Evolutionary conservation across 352 stramenopile genomes (phyloP), one percentile per base, ranked within the genome.

Genomic region (Phytophthora hybrid): DNA sequence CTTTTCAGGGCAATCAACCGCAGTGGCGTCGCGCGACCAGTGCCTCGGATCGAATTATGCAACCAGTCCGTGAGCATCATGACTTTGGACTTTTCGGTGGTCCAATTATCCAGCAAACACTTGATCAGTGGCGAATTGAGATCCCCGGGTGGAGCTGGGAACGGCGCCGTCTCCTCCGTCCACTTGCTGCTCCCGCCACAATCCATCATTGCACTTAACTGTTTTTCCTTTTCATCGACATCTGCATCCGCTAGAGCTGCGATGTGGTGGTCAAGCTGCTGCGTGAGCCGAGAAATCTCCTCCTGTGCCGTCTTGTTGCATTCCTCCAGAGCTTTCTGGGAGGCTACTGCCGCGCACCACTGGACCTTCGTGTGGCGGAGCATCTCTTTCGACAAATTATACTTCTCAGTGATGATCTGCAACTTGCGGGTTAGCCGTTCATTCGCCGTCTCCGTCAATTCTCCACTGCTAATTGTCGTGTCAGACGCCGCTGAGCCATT

Each of bases 41-140:
- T 88, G 41, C 81, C 82, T 59, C 83, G 81, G 41, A 91, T 84
- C 19, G 81, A 81, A 66, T 86, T 76, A 76, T 93, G 85, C 51
- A 93, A 57, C 83, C 83, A 93, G 63, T 89, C 84, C 1, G 83
- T 85, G 32, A 93, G 69, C 39, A 51, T 66, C 76, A 85, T 87
- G 54, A 83, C 68, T 66, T 90, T 85, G 10, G 71, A 77, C 59
- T 89, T 91, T 71, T 93, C 85, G 13, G 79, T 86, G 49, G 73
- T 91, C 85, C 85, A 93, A 68, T 93, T 77, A 54, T 89, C 72
- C 63, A 93, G 64, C 39, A 93, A 69, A 65, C 82, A 85, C 57
- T 78, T 79, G 62, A 93, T 93, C 4, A 91, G 57, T 44, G 85
- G 85, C 32, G 85, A 93, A 57, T 90, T 89, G 26, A 93, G 41